A percentile compares a stretch with the other conserved stretches of the same genome.
Evolutionary conservation across 2,329 filamentous ascomycete species (phyloP).

Genomic region (Phialophora expanda): DNA sequence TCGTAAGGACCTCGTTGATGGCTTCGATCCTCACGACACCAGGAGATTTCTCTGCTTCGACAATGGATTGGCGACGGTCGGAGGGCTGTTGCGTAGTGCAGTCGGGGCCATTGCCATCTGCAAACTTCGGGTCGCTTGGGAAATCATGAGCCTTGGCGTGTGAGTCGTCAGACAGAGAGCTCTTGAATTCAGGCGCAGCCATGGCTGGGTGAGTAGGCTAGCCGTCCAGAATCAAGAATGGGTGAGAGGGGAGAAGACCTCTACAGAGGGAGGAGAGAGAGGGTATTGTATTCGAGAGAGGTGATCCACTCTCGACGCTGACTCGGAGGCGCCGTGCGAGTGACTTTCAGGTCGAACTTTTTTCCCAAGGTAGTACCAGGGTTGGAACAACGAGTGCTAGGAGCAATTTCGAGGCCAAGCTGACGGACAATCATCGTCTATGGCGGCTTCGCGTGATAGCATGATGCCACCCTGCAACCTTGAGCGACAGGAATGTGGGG

Average conservation of each 20-base stretch:
- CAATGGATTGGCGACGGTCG: conserved; percentile 30
- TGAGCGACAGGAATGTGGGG: conserved; percentile 10
- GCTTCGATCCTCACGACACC: conserved; percentile 67
- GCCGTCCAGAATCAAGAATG: not conserved
- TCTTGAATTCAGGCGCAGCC: conserved; percentile 2
- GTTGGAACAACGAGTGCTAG: not conserved
- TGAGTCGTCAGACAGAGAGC: conserved; percentile 27
- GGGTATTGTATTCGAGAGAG: not conserved
- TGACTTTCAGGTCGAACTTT: not conserved
- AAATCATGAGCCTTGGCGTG: conserved; percentile 10
- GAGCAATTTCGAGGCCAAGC: not conserved
- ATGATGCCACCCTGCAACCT: conserved; percentile 14
- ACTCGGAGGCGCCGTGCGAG: conserved; percentile 4
- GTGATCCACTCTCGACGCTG: conserved; percentile 4
- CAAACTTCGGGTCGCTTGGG: conserved; percentile 16
- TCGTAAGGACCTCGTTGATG: conserved; percentile 59
- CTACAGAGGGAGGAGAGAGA: not conserved
- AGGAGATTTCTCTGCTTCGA: conserved; percentile 47
- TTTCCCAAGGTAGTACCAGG: not conserved
- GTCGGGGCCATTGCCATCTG: conserved; percentile 4
- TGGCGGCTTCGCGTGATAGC: not conserved
- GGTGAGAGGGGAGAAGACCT: not conserved
- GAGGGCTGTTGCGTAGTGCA: conserved; percentile 7
- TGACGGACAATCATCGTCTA: not conserved
- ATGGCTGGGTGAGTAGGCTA: not conserved